Evolutionary conservation across 2,329 filamentous ascomycete genomes (phyloP).

Genomic region (Aureobasidium sp.): DNA sequence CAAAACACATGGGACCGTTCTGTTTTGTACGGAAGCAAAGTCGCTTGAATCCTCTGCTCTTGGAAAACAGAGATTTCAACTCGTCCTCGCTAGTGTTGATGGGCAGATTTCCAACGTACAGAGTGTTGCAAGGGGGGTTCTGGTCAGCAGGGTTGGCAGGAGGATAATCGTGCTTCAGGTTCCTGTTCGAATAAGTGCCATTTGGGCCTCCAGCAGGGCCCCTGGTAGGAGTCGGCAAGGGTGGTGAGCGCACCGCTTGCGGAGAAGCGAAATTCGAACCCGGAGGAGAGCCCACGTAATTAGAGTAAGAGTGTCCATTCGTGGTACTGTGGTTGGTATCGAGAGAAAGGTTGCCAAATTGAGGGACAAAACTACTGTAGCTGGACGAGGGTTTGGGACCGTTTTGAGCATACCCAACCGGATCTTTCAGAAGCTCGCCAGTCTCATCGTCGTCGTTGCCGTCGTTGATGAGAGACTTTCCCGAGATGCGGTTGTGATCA

Average conservation of each 20-base stretch:
- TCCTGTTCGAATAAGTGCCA: conserved; percentile 50
- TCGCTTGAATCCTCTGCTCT: conserved; percentile 89
- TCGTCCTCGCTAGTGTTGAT: conserved; percentile 92
- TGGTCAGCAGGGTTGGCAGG: conserved; percentile 91
- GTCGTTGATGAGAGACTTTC: conserved; percentile 65
- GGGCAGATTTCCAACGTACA: conserved; percentile 96
- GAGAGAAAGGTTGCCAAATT: conserved; percentile 62
- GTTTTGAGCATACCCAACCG: conserved; percentile 65
- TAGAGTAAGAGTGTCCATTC: conserved; percentile 10
- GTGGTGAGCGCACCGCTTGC: conserved; percentile 42
- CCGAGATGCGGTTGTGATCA: conserved; percentile 51
- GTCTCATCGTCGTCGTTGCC: conserved; percentile 64
- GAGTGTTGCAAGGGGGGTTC: conserved; percentile 93
- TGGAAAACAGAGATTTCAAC: conserved; percentile 85
- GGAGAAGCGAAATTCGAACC: conserved; percentile 46
- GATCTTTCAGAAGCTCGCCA: conserved; percentile 60
- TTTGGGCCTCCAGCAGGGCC: conserved; percentile 42
- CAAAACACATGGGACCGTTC: conserved; percentile 97
- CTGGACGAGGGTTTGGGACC: conserved; percentile 40
- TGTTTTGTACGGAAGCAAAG: conserved; percentile 91
- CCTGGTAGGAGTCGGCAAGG: conserved; percentile 26
- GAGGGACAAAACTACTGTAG: conserved; percentile 58
- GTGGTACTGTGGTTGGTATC: conserved; percentile 52
- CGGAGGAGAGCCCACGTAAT: conserved; percentile 43
- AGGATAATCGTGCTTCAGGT: conserved; percentile 58